Evolutionary conservation across 2,329 filamentous ascomycete genomes (phyloP).

Genomic region (Fusarium abutilonis): DNA sequence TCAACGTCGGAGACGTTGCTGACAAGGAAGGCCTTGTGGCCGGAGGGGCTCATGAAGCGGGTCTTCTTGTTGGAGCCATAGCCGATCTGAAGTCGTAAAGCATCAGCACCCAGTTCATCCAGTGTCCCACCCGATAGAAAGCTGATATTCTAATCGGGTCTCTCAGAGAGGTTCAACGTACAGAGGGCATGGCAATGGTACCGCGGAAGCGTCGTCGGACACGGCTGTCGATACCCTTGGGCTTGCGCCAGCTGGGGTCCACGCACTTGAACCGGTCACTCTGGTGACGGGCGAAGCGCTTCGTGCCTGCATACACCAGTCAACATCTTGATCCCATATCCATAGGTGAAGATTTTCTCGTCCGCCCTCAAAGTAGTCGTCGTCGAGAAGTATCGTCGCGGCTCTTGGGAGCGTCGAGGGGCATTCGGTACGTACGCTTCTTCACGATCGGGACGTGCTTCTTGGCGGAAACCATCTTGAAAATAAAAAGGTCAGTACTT

Average conservation of each 20-base stretch:
- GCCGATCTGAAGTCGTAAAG: conserved; percentile 75
- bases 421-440: conserved; percentile 84
- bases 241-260: conserved; percentile 94
- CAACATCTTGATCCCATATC: conserved; percentile 48
- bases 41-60: conserved; percentile 97
- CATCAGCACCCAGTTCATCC: conserved; percentile 30
- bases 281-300: conserved; percentile 97
- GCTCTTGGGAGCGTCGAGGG: conserved; percentile 17
- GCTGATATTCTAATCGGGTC: conserved; percentile 7
- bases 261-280: conserved; percentile 96
- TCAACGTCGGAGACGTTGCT: conserved; percentile 96
- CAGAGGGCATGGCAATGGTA: conserved; percentile 96
- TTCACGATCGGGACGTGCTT: conserved; percentile 99
- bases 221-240: conserved; percentile 99
- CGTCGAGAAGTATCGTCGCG: conserved; percentile 31
- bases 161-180: conserved; percentile 63
- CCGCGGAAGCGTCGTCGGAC: conserved; percentile 98
- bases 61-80: conserved; percentile 99
- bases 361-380: conserved; percentile 21
- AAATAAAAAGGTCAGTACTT: conserved; percentile 47
- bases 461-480: conserved; percentile 97
- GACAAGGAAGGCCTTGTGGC: conserved; percentile 99
- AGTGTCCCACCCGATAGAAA: neutral
- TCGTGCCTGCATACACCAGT: conserved; percentile 72
- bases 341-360: neutral